phyloP scores from a whole-genome alignment of 2,329 filamentous ascomycete species.

The Ophiosphaerella herpotricha region DNA sequence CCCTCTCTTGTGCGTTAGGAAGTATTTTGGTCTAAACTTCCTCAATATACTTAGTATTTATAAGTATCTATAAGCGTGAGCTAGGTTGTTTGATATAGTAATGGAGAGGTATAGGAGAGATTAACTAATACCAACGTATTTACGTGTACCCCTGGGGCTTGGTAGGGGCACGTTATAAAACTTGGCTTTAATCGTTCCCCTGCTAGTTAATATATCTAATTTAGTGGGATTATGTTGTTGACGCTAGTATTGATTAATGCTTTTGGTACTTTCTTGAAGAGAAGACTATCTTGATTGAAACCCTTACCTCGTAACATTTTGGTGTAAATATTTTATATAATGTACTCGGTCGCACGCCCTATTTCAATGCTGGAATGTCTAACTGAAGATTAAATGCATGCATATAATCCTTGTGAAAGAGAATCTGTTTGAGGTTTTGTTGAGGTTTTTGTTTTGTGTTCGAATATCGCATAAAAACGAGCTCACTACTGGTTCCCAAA shows the following conservation, averaged over 20 bases:
- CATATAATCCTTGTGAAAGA: slow-evolving; percentile 25
- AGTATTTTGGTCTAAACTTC: slow-evolving; percentile 42
- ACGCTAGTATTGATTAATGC: too few species aligned
- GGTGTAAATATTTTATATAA: slow-evolving; percentile 32
- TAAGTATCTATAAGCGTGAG: slow-evolving; percentile 7
- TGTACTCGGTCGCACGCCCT: slow-evolving; percentile 36
- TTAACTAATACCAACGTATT: too few species aligned
- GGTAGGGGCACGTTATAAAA: too few species aligned
- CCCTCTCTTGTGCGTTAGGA: slow-evolving; percentile 27
- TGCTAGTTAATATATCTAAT: too few species aligned
- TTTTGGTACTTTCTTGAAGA: too few species aligned
- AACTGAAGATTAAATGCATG: slow-evolving; percentile 35
- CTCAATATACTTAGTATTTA: slow-evolving; percentile 34
- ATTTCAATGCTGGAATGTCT: slow-evolving; percentile 33
- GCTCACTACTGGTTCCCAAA: slow-evolving; percentile 27
- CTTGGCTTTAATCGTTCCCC: too few species aligned
- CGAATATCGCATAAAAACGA: slow-evolving; percentile 24
- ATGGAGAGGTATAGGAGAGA: too few species aligned
- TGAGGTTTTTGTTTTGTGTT: slow-evolving; percentile 19
- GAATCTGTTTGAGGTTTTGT: slow-evolving; percentile 34
- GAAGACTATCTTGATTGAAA: too few species aligned
- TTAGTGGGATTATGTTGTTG: too few species aligned
- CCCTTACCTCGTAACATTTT: slow-evolving; percentile 41
- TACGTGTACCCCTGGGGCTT: too few species aligned
- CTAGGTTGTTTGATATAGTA: too few species aligned